Percentiles rank a stretch among this genome's conserved stretches.
phyloP scores from a whole-genome alignment of 2,329 filamentous ascomycete genomes.

The Apiospora koreana region DNA sequence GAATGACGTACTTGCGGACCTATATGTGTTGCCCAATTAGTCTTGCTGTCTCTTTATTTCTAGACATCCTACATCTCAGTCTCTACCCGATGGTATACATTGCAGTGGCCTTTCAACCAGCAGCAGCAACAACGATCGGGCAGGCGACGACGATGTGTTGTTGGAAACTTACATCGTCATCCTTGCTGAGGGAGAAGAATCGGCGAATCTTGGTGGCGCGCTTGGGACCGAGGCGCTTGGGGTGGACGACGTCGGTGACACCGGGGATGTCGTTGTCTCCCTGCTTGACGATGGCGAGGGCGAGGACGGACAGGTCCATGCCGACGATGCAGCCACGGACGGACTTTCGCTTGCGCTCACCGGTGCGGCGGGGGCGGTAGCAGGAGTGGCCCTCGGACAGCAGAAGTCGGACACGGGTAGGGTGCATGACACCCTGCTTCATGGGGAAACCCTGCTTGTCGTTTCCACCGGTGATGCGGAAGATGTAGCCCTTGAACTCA shows the following conservation, averaged over 20 bases:
- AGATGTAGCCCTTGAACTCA: constrained; percentile 99
- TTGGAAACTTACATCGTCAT: constrained; percentile 93
- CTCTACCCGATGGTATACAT: constrained; percentile 48
- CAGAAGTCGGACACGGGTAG: constrained; percentile 96
- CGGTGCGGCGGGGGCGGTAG: constrained; percentile 96
- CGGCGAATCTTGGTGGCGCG: constrained; percentile 99
- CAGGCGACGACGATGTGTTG: constrained; percentile 70
- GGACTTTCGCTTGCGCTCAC: constrained; percentile 99
- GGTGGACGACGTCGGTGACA: constrained; percentile 95
- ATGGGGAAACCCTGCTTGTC: constrained; percentile 99
- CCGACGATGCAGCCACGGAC: constrained; percentile 99
- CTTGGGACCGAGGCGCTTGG: constrained; percentile 99
- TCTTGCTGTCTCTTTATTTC: constrained; percentile 11
- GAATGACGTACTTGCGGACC: constrained; percentile 99
- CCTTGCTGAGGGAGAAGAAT: constrained; percentile 99
- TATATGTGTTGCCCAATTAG: constrained; percentile 38
- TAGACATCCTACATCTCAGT: constrained; percentile 31
- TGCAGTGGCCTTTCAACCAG: constrained; percentile 37
- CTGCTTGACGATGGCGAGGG: constrained; percentile 96
- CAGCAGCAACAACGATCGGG: constrained; percentile 53
- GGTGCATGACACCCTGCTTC: constrained; percentile 99
- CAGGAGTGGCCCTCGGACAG: constrained; percentile 96
- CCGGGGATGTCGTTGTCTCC: constrained; percentile 92
- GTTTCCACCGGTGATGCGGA: constrained; percentile 99
- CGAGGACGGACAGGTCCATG: constrained; percentile 92